Conservation (phyloP, 2,329 filamentous ascomycete species). For the Paracorniculantispora psalliotae region DNA sequence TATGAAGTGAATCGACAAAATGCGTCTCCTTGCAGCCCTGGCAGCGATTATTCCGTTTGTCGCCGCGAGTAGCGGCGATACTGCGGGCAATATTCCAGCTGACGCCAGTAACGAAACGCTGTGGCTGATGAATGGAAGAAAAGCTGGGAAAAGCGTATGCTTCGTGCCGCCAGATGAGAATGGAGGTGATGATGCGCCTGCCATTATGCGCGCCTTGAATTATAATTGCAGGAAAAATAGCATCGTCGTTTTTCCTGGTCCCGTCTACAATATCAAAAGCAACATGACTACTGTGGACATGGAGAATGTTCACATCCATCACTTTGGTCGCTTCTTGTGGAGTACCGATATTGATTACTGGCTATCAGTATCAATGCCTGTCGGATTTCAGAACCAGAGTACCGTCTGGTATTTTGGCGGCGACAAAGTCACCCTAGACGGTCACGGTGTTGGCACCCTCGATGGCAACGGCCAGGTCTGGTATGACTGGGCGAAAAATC, state of each 20-base stretch:
- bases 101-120: not conserved
- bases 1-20: not conserved
- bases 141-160: slow-evolving; percentile 17
- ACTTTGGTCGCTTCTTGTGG: slow-evolving; percentile 34
- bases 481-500: slow-evolving; percentile 46
- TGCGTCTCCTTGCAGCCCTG: not conserved
- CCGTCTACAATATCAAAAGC: slow-evolving; percentile 29
- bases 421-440: slow-evolving; percentile 43
- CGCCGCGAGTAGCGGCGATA: not conserved
- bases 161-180: slow-evolving; percentile 23
- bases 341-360: slow-evolving; percentile 46
- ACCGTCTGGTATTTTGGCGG: slow-evolving; percentile 53
- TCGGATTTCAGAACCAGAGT: slow-evolving; percentile 52
- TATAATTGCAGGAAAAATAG: slow-evolving; percentile 24
- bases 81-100: not conserved
- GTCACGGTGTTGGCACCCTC: slow-evolving; percentile 47
- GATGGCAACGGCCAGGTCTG: slow-evolving; percentile 57
- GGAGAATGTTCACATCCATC: slow-evolving; percentile 40
- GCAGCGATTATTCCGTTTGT: not conserved
- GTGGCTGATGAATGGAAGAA: not conserved
- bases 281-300: slow-evolving; percentile 31
- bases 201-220: slow-evolving; percentile 29
- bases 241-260: slow-evolving; percentile 29
- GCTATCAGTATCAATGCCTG: slow-evolving; percentile 43
- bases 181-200: slow-evolving; percentile 27